Percentiles rank a stretch among this genome's conserved stretches.
These are phyloP conservation scores for Ottelia alismoides DNA, from an alignment of 106 monocot species.

Conservation along the genomic window DNA sequence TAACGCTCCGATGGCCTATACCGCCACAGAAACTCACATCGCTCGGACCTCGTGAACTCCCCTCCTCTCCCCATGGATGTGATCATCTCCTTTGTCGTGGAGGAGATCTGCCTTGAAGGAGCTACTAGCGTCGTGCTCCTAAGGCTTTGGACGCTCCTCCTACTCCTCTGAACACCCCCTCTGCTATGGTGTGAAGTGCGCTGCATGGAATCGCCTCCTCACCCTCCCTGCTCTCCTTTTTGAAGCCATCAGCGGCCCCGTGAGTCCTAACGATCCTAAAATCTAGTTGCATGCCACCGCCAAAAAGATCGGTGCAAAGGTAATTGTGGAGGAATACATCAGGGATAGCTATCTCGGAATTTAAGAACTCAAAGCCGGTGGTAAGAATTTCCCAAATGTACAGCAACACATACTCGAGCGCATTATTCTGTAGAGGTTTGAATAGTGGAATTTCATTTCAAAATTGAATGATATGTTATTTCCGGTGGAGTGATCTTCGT, in stretches of 20 bases:
- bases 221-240: slow-evolving; percentile 2
- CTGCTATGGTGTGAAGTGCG: slow-evolving; percentile 8
- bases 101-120: slow-evolving; percentile 22
- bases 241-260: neutral
- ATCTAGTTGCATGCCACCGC: neutral
- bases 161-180: slow-evolving; percentile 4
- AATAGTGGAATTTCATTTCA: too few species aligned
- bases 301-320: slow-evolving; percentile 2
- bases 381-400: slow-evolving; percentile 5
- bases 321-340: slow-evolving; percentile 13
- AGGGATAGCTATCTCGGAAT: slow-evolving; percentile 22
- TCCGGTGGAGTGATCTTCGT: too few species aligned
- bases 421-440: slow-evolving; percentile 10
- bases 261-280: neutral
- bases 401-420: slow-evolving; percentile 12
- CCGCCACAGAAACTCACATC: too few species aligned
- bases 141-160: slow-evolving; percentile 11
- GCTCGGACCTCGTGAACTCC: neutral
- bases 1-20: too few species aligned
- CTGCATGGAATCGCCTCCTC: slow-evolving; percentile 12
- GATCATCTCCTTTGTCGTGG: slow-evolving; percentile 11
- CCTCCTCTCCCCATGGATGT: slow-evolving; percentile 7
- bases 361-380: slow-evolving; percentile 6
- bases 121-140: neutral
- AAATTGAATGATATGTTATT: too few species aligned